Percentiles rank a stretch among this genome's conserved stretches.
Conservation (phyloP, 768 basidiomycete species). For the Boletus rubroflammeus region DNA sequence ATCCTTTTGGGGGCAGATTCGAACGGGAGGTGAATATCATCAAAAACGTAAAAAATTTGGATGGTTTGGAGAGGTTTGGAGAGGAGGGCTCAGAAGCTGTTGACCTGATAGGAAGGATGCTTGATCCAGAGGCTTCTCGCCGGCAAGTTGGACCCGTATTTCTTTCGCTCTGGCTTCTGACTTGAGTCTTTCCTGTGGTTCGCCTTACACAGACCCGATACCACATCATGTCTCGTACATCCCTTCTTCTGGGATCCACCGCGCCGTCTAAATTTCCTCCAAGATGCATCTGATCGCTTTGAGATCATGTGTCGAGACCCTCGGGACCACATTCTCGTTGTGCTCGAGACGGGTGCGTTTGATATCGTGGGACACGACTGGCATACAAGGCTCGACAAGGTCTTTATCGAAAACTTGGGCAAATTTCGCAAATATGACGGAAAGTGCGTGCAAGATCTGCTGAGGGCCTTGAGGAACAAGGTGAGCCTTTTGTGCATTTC, state of each 20-base stretch:
- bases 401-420: conserved; percentile 91
- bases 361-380: conserved; percentile 88
- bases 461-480: conserved; percentile 94
- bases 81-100: conserved; percentile 93
- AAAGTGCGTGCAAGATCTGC: conserved; percentile 81
- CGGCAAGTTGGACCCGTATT: conserved; percentile 50
- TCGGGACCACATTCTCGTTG: conserved; percentile 67
- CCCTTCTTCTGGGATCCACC: conserved; percentile 96
- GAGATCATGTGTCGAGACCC: conserved; percentile 97
- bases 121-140: conserved; percentile 67
- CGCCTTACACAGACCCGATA: conserved; percentile 65
- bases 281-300: conserved; percentile 95
- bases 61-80: conserved; percentile 73
- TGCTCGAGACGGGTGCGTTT: conserved; percentile 67
- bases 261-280: conserved; percentile 86
- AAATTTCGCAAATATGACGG: conserved; percentile 98
- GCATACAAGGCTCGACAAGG: conserved; percentile 79
- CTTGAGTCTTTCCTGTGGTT: background rate
- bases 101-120: conserved; percentile 75
- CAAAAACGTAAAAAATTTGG: conserved; percentile 70
- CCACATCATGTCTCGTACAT: conserved; percentile 81
- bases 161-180: conserved; percentile 2
- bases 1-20: conserved; percentile 92
- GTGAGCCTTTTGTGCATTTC: conserved; percentile 39
- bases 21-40: conserved; percentile 94